Evolutionary conservation across 176 grass and related monocot genomes (phyloP).

Genomic region (Eragrostis curvula): DNA sequence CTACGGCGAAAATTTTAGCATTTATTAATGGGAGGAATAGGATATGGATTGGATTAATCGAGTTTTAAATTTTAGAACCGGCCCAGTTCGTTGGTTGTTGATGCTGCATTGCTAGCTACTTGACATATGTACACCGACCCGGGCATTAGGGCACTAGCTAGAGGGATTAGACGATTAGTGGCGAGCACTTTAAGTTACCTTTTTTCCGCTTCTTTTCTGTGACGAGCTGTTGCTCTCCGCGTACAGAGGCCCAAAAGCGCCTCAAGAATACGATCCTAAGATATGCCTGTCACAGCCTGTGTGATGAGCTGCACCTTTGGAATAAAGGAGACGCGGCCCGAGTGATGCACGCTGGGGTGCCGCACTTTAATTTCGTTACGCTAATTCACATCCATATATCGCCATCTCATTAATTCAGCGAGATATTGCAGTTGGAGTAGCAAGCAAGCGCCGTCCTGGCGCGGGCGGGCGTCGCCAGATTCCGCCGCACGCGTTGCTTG

Average conservation of each 20-base stretch:
- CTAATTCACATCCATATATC: neutral
- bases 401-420: neutral
- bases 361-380: constrained; percentile 38
- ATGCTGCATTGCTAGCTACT: neutral
- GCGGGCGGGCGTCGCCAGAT: constrained; percentile 15
- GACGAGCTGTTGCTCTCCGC: constrained; percentile 35
- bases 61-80: constrained; percentile 7
- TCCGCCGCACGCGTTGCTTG: constrained; percentile 45
- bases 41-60: neutral
- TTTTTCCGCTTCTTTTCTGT: constrained; percentile 50
- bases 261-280: constrained; percentile 22
- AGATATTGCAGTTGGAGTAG: no score
- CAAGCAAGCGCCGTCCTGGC: constrained; percentile 21
- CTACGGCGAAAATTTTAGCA: constrained; percentile 25
- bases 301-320: constrained; percentile 26
- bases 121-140: constrained; percentile 13
- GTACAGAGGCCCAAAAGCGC: constrained; percentile 23
- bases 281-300: constrained; percentile 24
- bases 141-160: constrained; percentile 43
- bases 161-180: constrained; percentile 30
- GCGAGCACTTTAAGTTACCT: constrained; percentile 9
- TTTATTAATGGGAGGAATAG: neutral
- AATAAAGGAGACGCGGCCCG: constrained; percentile 47
- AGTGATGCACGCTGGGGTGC: constrained; percentile 30
- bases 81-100: constrained; percentile 12